Base-by-base conservation (phyloP, 768 basidiomycete species). In the Leccinum disarticulatum region DNA sequence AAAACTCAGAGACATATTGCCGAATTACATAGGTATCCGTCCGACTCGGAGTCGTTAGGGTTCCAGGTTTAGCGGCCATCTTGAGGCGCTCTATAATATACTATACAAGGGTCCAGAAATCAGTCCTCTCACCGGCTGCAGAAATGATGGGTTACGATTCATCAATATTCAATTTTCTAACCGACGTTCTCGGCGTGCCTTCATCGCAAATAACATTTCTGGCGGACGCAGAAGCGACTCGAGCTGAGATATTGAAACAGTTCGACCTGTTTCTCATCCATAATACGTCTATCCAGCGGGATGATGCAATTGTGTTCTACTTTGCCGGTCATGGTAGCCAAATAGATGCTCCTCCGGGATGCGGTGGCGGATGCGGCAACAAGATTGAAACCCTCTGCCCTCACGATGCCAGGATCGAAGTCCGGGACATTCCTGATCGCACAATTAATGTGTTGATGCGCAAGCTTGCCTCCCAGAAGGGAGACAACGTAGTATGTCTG, bases 271-370 rank as follows among this genome's bases (percentile, higher is more conserved):
- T 68, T 52, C 53, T 68, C 0, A 28, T 64, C 11, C 8, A 51
- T 0, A 68, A 68, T 7, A 10, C 17, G 1, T 11, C 55, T 4
- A 56, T 68, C 3, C 54, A 55, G n/a, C 54, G 51, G 28, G 53
- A 65, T 33, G 67, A 69, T 14, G 46, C 56, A 13, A 68, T 68
- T 15, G 3, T 68, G 1, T 63, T 68, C 60, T 68, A 54, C 15
- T 68, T 58, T 14, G 64, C 67, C 0, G 67, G 67, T 5, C 67
- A 68, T 27, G 67, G 67, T 0, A 43, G 53, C 17, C 67, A 4
- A 22, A 4, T 15, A 0, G 31, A 43, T 6, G 60, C 64, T 4
- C 67, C 67, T 22, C 28, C 27, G 5, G 67, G 67, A 17, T 69
- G 67, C n/a, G 67, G 41, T 68, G 46, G 52, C 67, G 17, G 62